Conservation (phyloP, 345 rosid species). For the Toxicodendron radicans region DNA sequence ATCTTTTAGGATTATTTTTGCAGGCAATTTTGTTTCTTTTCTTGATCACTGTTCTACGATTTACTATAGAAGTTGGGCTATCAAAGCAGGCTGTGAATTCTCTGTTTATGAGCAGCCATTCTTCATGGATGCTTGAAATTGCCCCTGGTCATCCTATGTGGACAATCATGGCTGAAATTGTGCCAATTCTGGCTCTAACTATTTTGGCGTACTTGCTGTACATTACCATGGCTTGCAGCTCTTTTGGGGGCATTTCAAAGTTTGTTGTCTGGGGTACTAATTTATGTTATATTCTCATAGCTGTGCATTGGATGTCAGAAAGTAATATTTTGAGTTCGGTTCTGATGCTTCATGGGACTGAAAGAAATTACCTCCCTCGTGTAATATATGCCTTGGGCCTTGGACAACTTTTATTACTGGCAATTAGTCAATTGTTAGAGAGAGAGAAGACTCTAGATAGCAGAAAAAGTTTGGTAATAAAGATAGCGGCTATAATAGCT, state of each 20-base stretch:
- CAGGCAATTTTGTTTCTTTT: conserved; percentile 72
- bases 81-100: conserved; percentile 95
- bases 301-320: conserved; percentile 72
- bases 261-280: conserved; percentile 53
- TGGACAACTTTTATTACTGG: conserved; percentile 58
- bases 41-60: conserved; percentile 59
- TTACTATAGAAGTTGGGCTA: conserved; percentile 80
- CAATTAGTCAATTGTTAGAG: conserved; percentile 29
- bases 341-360: conserved; percentile 35
- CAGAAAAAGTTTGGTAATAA: conserved; percentile 34
- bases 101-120: conserved; percentile 60
- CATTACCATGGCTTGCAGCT: conserved; percentile 27
- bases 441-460: conserved; percentile 26
- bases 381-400: conserved; percentile 53
- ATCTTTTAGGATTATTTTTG: conserved; percentile 33
- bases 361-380: conserved; percentile 57
- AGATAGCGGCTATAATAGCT: conserved; percentile 26
- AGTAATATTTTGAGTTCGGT: conserved; percentile 39
- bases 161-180: conserved; percentile 47
- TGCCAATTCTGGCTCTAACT: conserved; percentile 51
- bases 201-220: conserved; percentile 49
- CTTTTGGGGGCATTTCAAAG: conserved; percentile 39
- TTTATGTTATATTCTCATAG: conserved; percentile 63
- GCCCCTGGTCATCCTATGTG: conserved; percentile 48
- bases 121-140: conserved; percentile 77